Evolutionary conservation across 805 yeast genomes (phyloP).

Genomic region (Cyberlindnera subsufficiens): DNA sequence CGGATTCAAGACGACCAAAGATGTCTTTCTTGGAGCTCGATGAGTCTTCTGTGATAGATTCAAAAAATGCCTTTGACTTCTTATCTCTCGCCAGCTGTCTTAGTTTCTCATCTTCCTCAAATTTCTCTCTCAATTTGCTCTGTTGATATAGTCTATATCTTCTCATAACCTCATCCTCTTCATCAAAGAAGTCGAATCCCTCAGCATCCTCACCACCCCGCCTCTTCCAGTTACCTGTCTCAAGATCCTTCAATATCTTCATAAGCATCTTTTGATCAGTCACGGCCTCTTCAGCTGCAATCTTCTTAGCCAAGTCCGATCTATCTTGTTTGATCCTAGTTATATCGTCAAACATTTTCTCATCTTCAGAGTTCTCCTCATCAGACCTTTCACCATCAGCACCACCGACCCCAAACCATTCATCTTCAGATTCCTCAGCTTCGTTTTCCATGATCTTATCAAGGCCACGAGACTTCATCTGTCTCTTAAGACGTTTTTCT

Average conservation of each 20-base stretch:
- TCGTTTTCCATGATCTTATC: slow-evolving; percentile 66
- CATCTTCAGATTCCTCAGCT: slow-evolving; percentile 88
- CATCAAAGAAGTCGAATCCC: slow-evolving; percentile 66
- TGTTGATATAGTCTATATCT: slow-evolving; percentile 20
- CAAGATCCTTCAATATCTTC: slow-evolving; percentile 63
- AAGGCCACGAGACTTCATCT: slow-evolving; percentile 53
- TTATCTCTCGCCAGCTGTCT: slow-evolving; percentile 45
- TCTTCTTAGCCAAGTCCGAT: slow-evolving; percentile 49
- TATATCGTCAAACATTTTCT: slow-evolving; percentile 69
- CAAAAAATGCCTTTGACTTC: slow-evolving; percentile 62
- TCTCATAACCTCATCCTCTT: slow-evolving; percentile 56
- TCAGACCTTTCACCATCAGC: slow-evolving; percentile 46
- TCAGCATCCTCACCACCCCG: slow-evolving; percentile 42
- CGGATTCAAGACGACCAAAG: slow-evolving; percentile 23
- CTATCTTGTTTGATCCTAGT: slow-evolving; percentile 51
- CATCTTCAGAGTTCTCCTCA: slow-evolving; percentile 69
- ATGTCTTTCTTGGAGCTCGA: slow-evolving; percentile 26
- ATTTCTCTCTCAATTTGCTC: slow-evolving; percentile 35
- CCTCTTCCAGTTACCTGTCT: slow-evolving; percentile 62
- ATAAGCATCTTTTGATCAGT: slow-evolving; percentile 60
- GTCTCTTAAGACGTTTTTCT: slow-evolving; percentile 33
- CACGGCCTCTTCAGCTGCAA: slow-evolving; percentile 54
- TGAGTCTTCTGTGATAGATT: slow-evolving; percentile 48
- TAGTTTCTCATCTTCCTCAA: slow-evolving; percentile 41
- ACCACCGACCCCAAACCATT: slow-evolving; percentile 81